Percentiles rank a stretch among this genome's conserved stretches.
These are phyloP conservation scores for Tylopilus sp. DNA, from an alignment of 768 basidiomycete genomes.

Conservation along the genomic window DNA sequence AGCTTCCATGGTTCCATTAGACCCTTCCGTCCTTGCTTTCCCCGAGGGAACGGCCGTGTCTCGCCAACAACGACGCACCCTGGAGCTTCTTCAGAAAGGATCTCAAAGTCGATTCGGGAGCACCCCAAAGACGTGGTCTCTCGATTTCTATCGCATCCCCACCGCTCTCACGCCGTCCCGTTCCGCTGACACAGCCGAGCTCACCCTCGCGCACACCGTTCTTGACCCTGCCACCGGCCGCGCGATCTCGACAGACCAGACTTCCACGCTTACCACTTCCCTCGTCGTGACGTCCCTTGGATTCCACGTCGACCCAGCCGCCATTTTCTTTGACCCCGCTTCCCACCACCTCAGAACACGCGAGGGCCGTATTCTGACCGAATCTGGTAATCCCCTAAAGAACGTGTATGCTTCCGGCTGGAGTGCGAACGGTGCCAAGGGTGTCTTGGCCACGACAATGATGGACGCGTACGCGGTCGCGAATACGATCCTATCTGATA, in stretches of 20 bases:
- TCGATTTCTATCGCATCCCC: constrained; percentile 81
- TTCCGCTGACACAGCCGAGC: constrained; percentile 31
- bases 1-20: constrained; percentile 64
- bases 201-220: constrained; percentile 60
- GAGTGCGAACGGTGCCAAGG: constrained; percentile 87
- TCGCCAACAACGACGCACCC: constrained; percentile 62
- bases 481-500: constrained; percentile 65
- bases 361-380: constrained; percentile 47
- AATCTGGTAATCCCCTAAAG: constrained; percentile 37
- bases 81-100: constrained; percentile 66
- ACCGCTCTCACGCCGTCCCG: constrained; percentile 37
- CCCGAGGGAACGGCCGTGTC: constrained; percentile 39
- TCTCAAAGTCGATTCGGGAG: constrained; percentile 48
- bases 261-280: constrained; percentile 55
- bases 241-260: constrained; percentile 54
- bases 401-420: constrained; percentile 92
- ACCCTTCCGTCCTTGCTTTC: constrained; percentile 39
- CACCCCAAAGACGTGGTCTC: constrained; percentile 68
- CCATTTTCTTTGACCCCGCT: constrained; percentile 55
- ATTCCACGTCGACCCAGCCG: constrained; percentile 66
- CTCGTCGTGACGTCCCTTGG: constrained; percentile 88
- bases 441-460: constrained; percentile 92
- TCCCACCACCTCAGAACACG: constrained; percentile 55
- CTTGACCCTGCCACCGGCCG: constrained; percentile 47
- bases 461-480: constrained; percentile 83